These are phyloP conservation scores for Penicillium bovifimosum DNA, from an alignment of 495 filamentous ascomycete species.

Conservation along the genomic window DNA sequence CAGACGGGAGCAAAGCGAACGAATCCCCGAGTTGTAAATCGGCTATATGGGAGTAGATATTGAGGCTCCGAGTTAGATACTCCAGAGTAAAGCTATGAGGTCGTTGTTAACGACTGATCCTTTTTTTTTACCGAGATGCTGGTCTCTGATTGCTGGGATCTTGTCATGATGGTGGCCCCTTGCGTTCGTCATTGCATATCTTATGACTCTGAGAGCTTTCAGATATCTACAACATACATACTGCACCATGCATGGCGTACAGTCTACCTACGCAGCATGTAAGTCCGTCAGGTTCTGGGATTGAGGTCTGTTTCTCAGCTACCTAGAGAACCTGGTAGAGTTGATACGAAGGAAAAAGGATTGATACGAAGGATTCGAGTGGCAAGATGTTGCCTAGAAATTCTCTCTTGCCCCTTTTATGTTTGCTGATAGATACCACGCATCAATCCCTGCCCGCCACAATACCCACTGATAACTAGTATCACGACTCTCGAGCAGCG, in stretches of 20 bases:
- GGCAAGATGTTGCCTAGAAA: background rate
- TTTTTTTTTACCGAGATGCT: background rate
- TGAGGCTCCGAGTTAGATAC: background rate
- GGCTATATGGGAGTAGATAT: background rate
- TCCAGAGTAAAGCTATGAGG: background rate
- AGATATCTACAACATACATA: slow-evolving; percentile 3
- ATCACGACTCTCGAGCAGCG: background rate
- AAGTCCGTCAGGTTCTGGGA: background rate
- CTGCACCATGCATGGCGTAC: slow-evolving; percentile 16
- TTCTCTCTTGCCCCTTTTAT: background rate
- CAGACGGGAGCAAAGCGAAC: too few relatives aligned
- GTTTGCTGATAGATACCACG: too few relatives aligned
- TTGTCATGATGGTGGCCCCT: slow-evolving; percentile 6
- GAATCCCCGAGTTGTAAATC: too few relatives aligned
- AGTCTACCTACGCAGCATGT: background rate
- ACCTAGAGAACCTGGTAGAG: background rate
- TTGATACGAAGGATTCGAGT: background rate
- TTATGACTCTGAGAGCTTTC: slow-evolving; percentile 2
- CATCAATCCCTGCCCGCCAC: too few relatives aligned
- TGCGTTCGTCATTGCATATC: slow-evolving; percentile 7
- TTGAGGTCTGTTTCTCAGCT: background rate
- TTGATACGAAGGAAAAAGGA: background rate
- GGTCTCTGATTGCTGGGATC: background rate
- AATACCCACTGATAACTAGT: background rate
- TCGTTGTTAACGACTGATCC: background rate